A percentile compares a stretch with the other conserved stretches of the same genome.
These are phyloP conservation scores for Blastobotrys robertii DNA, from an alignment of 805 yeast species.

Conservation along the genomic window DNA sequence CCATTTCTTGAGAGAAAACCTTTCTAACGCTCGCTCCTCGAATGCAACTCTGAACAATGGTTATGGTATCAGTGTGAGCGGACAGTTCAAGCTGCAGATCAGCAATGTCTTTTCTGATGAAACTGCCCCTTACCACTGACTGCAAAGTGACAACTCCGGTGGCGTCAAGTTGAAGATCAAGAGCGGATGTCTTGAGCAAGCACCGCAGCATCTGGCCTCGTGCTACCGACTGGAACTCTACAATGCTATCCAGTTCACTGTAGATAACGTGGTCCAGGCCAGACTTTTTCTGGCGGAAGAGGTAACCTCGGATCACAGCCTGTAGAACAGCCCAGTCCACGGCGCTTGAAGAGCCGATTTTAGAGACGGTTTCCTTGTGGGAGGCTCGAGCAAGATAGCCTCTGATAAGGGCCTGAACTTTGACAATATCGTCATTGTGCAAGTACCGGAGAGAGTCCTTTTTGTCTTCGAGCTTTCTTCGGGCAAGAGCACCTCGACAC, in stretches of 20 bases:
- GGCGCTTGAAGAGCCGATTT: neutral
- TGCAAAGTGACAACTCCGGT: too few species aligned
- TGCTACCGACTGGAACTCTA: conserved; percentile 19
- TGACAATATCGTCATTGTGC: conserved; percentile 8
- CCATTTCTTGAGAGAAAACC: conserved; percentile 9
- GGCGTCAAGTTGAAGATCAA: too few species aligned
- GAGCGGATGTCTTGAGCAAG: too few species aligned
- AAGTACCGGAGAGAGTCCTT: conserved; percentile 14
- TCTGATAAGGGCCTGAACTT: conserved; percentile 22
- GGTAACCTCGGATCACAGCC: conserved; percentile 15
- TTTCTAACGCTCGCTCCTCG: conserved; percentile 59
- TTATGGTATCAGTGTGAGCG: neutral
- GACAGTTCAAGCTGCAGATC: too few species aligned
- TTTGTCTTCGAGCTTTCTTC: conserved; percentile 11
- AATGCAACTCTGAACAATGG: conserved; percentile 45
- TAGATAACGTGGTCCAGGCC: conserved; percentile 10
- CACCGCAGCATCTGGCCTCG: conserved; percentile 3
- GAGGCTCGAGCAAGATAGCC: conserved; percentile 12
- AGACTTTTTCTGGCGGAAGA: conserved; percentile 13
- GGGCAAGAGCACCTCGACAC: conserved; percentile 35
- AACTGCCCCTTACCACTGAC: too few species aligned
- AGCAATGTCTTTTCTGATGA: too few species aligned
- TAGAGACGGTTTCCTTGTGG: neutral
- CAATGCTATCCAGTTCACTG: conserved; percentile 10
- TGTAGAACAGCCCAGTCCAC: conserved; percentile 11